Evolutionary conservation across 768 basidiomycete species (phyloP), one percentile per base, ranked within the genome.

Genomic region (Tylopilus vinaceipallidus): DNA sequence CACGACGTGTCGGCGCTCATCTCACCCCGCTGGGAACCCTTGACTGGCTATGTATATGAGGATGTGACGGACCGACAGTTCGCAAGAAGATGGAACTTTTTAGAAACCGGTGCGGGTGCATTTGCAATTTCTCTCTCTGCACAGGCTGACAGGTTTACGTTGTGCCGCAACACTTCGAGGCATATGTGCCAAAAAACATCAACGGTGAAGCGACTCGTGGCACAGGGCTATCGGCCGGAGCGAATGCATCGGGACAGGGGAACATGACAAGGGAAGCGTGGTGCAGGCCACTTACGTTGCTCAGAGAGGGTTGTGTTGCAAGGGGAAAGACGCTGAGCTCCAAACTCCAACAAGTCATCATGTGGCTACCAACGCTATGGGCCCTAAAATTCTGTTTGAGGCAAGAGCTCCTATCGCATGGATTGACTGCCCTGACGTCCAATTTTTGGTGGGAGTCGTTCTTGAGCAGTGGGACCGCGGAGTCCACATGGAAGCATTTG

Each of bases 351-450:
- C 42, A 38, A 35, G 36, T 33, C 37, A 20, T 17, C 19, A 45
- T 42, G 38, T 45, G 47, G 39, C n/a, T 43, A 38, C 23, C 52
- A 34, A 37, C 16, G 24, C 27, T 40, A 19, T 43, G 49, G 38
- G 40, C 48, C 47, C 50, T 61, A 47, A 48, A 60, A 51, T 19
- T 49, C 43, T 14, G 45, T 56, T 50, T 47, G 12, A 23, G 42
- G 50, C 32, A 22, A 27, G 40, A 26, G n/a, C 34, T 42, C 49
- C 46, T 39, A 43, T 61, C 44, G 47, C 52, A 45, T 32, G 37
- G 49, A 40, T 26, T 23, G 29, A 47, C 50, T 27, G 45, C 52
- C 55, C 50, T 50, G 12, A 50, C 29, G 33, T 33, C 36, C 20
- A 26, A 39, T 50, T 26, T 38, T 24, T 30, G 45, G 34, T 39